Base-by-base conservation (phyloP, 495 filamentous ascomycete species). In the Aspergillus coremiiformis region DNA sequence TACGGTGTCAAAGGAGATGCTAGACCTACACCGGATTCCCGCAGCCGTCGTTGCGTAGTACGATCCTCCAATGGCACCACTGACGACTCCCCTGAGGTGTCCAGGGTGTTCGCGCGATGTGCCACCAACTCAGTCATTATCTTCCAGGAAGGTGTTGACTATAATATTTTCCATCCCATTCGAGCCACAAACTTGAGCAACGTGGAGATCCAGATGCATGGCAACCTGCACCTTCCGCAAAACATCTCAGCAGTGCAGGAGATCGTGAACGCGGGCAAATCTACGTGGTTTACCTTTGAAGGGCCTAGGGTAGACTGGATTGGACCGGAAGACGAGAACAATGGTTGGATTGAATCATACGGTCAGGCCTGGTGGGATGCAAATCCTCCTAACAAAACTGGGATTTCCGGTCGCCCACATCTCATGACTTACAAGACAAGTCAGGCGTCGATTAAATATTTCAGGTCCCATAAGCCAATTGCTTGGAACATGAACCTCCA, bases 351-450 rank as follows among this genome's bases (percentile, higher is more conserved):
- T 52, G 58, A 73, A 45, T 72, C 70, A 11, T 72, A 73, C 43
- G 71, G 71, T 19, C 70, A 75, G 47, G 58, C 56, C 2, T 75
- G 71, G 71, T 75, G 70, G 71, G 70, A 73, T 52, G 66, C 66
- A 17, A 73, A 73, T 47, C 63, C 64, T 6, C 44, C 54, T n/a
- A 64, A 66, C 41, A 59, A 58, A 11, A 68, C 66, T 4, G 71
- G 71, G 8, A 61, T 68, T 10, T 58, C 49, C 39, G 53, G 44
- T 17, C 66, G 70, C 12, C 71, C 71, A 3, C 70, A 73, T 49
- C 49, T 73, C 12, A 60, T 75, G 56, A 66, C 61, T 44, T 69
- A 71, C 58, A 64, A 63, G 35, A 66, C 68, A 19, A 68, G 59
- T 1, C 41, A 65, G 48, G 66, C 67, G 7, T 61, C 60, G 9